These are phyloP conservation scores for Cladorrhinum samala DNA, from an alignment of 495 filamentous ascomycete species.

Conservation along the genomic window DNA sequence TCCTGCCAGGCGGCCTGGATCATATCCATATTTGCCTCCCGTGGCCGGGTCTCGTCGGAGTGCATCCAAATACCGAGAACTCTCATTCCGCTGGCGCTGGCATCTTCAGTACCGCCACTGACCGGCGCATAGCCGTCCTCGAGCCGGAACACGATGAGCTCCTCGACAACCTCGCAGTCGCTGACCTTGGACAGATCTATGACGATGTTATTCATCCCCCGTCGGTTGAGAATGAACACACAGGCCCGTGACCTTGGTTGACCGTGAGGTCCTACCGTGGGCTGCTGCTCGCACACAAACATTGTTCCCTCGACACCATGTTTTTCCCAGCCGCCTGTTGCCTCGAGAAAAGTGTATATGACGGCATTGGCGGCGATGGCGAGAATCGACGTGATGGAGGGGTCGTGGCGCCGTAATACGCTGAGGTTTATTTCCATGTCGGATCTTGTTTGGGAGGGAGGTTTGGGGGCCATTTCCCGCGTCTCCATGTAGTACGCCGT, in stretches of 20 bases:
- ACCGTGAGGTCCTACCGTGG: constrained; percentile 24
- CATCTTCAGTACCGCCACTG: constrained; percentile 26
- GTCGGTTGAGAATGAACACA: constrained; percentile 44
- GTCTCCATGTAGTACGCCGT: constrained; percentile 37
- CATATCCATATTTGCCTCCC: constrained; percentile 28
- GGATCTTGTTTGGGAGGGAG: constrained; percentile 48
- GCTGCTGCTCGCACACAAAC: constrained; percentile 64
- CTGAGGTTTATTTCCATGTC: constrained; percentile 78
- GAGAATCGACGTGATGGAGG: constrained; percentile 63
- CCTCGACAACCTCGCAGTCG: constrained; percentile 36
- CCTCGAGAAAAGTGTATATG: constrained; percentile 65
- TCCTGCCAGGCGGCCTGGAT: constrained; percentile 37
- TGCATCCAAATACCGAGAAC: constrained; percentile 44
- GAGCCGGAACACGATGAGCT: constrained; percentile 40
- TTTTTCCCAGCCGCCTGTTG: constrained; percentile 66
- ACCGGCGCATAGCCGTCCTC: constrained; percentile 23
- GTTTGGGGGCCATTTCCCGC: constrained; percentile 19
- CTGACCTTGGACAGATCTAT: constrained; percentile 35
- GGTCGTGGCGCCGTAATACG: constrained; percentile 70
- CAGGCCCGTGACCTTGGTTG: constrained; percentile 25
- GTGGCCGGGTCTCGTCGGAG: constrained; percentile 38
- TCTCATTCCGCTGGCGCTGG: constrained; percentile 14
- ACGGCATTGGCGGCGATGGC: constrained; percentile 73
- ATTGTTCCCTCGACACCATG: constrained; percentile 69
- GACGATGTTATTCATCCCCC: constrained; percentile 37